Percentiles rank a stretch among this genome's conserved stretches.
Conservation (phyloP, 2,329 filamentous ascomycete genomes). For the Sclerotinia minor region DNA sequence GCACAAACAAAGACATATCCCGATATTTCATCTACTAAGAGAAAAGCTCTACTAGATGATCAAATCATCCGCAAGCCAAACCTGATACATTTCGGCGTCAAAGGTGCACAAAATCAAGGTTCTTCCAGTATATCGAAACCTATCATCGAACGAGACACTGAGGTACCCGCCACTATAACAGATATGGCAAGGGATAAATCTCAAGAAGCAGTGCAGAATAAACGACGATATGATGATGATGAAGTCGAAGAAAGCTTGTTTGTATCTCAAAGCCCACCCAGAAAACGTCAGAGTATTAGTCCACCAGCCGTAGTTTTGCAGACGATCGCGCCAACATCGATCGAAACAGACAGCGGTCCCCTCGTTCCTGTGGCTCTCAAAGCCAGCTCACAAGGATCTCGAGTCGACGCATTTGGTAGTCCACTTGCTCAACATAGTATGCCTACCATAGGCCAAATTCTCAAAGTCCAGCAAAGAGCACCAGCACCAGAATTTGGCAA, state of each 20-base stretch:
- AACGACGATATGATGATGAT: not conserved
- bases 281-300: slow-evolving; percentile 29
- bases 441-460: slow-evolving; percentile 29
- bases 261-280: slow-evolving; percentile 22
- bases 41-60: slow-evolving; percentile 26
- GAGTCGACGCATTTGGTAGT: slow-evolving; percentile 38
- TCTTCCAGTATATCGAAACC: slow-evolving; percentile 21
- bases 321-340: not conserved
- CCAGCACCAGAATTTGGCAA: slow-evolving; percentile 16
- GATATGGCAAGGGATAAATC: slow-evolving; percentile 16
- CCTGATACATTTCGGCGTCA: slow-evolving; percentile 31
- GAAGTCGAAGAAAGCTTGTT: not conserved
- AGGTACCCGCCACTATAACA: not conserved
- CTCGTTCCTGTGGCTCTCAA: slow-evolving; percentile 8
- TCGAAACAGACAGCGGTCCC: slow-evolving; percentile 1
- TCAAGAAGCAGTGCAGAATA: not conserved
- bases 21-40: not conserved
- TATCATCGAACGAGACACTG: not conserved
- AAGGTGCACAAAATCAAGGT: slow-evolving; percentile 35
- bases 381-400: slow-evolving; percentile 33
- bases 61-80: slow-evolving; percentile 30
- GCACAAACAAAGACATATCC: not conserved
- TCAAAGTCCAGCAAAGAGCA: slow-evolving; percentile 25
- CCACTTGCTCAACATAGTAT: slow-evolving; percentile 28
- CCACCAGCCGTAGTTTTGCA: not conserved